Base-by-base conservation (phyloP, 176 grass and related monocot genomes). In the Bromus sterilis region DNA sequence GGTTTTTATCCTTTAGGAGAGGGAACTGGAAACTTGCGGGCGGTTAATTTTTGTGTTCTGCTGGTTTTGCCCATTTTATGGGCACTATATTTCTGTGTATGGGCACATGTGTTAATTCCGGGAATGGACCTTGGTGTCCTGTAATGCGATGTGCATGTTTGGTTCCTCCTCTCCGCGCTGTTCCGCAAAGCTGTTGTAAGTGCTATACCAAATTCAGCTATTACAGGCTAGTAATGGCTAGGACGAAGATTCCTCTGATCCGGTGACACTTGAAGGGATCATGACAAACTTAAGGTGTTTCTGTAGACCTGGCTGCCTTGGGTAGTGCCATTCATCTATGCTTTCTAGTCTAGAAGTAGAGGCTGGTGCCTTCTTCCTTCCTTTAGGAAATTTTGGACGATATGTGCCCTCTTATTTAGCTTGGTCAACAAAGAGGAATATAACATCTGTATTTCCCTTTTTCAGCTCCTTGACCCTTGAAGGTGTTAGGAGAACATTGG, bases 401-500 rank as follows among this genome's bases (percentile, higher is more conserved):
- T 68, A 80, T 73, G 2, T 59, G 60, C 64, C 70, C 21, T 26
- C 9, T 61, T 51, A 74, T 58, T 49, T 75, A 25, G 20, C 39
- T 24, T 57, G 44, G 56, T 67, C 37, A 69, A 44, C 25, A 2
- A 70, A 24, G 42, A 56, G 30, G 37, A 74, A 57, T 58, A 29
- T 69, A 77, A 81, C 40, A 8, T 20, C 24, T 12, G 7, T 16
- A 21, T 70, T 70, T 56, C 72, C 51, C 56, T 64, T 30, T 88
- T 89, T 80, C 75, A 98, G 96, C 82, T 82, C 84, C 49, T 88
- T 98, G 77, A 98, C 96, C 65, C 90, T 98, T 23, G 96, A 93
- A 95, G 96, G 96, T 41, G 90, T 92, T 71, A 81, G 93, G 82
- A 93, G 96, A 90, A 83, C 76, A 75, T 35, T 98, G 78, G 96